Conservation (phyloP, 2,329 filamentous ascomycete genomes). For the Colletotrichum caudatum region DNA sequence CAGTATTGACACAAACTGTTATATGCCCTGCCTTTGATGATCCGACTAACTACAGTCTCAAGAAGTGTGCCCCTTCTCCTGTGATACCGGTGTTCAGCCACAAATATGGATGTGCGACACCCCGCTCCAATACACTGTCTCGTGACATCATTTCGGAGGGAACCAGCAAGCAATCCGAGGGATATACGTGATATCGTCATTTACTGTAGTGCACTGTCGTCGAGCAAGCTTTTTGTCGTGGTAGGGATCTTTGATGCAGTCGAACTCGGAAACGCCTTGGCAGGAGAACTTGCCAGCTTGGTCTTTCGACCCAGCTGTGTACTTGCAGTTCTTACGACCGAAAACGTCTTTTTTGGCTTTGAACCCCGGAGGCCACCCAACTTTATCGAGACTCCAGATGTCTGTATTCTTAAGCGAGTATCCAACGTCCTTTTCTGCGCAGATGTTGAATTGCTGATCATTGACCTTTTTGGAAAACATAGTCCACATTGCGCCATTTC, state of each 20-base stretch:
- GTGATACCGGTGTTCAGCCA: not conserved
- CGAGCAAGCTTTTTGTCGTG: not conserved
- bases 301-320: not conserved
- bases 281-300: not conserved
- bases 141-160: not conserved
- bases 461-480: not conserved
- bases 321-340: not conserved
- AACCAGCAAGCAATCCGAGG: not conserved
- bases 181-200: not conserved
- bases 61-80: too few relatives aligned
- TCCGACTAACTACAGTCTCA: too few relatives aligned
- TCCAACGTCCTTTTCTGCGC: not conserved
- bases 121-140: not conserved
- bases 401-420: not conserved
- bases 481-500: not conserved
- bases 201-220: not conserved
- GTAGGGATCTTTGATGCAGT: not conserved
- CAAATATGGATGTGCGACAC: not conserved
- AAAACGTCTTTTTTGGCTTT: not conserved
- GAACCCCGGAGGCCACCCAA: not conserved
- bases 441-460: not conserved
- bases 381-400: not conserved
- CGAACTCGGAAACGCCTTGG: not conserved
- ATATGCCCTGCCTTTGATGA: too few relatives aligned
- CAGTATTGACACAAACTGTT: too few relatives aligned